Evolutionary conservation across 2,329 filamentous ascomycete genomes (phyloP), one percentile per base, ranked within the genome.

Genomic region (Penicillium sp.): DNA sequence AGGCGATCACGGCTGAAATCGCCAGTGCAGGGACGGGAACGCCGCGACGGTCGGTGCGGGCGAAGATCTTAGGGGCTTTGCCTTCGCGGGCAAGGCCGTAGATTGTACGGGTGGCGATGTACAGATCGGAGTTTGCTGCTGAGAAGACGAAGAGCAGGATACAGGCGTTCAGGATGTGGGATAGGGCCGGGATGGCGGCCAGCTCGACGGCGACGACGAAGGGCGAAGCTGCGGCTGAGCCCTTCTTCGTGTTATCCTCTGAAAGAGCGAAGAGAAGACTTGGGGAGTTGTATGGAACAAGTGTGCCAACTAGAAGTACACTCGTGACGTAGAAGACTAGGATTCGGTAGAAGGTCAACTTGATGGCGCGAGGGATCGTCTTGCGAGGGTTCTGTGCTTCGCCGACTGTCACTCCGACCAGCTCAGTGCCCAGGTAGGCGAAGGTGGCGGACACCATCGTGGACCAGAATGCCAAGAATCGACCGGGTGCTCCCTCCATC

Each of bases 261-360:
- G 74, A 66, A 17, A 66, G 69, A 52, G 75, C 73, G 62, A 87
- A 86, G 23, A 78, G 74, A 6, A 91, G 85, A 0, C 84, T 73
- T 0, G 62, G 0, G 40, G 83, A 84, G 79, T 93, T 77, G 80
- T 89, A 93, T 1, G 89, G 88, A 4, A 93, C 87, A 51, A 89
- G 81, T 82, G 91, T 90, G 69, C 89, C 89, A 54, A 93, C 79
- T 51, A 93, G 81, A 52, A 93, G 82, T 37, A 92, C 88, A 23
- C 84, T 87, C 58, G 91, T 74, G 67, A 86, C 82, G 80, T 93
- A 93, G 80, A 93, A 93, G 78, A 93, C 79, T 64, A 91, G 76
- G 72, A 93, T 93, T 57, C 90, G 89, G 79, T 85, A 93, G 75
- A 93, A 93, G 64, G 89, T 92, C 50, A 91, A 81, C 72, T 86